Conservation (phyloP, 805 yeast species). For the Gaillardinia entomophila region DNA sequence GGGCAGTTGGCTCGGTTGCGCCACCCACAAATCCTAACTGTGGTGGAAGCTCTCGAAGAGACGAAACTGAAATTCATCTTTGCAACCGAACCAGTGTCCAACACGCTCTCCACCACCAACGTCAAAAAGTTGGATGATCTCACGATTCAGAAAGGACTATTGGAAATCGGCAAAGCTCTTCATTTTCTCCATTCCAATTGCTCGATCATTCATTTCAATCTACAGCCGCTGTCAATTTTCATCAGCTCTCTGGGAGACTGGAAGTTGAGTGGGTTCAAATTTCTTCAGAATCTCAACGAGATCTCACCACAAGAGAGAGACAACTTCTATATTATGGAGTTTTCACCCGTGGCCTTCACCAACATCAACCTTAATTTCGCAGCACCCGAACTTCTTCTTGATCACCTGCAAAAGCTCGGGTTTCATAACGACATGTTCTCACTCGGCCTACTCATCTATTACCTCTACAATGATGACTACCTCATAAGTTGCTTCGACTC, state of each 20-base stretch:
- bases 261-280: constrained; percentile 75
- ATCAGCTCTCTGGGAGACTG: constrained; percentile 87
- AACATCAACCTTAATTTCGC: constrained; percentile 66
- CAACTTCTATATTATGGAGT: constrained; percentile 66
- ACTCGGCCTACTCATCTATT: constrained; percentile 69
- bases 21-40: constrained; percentile 81
- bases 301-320: constrained; percentile 40
- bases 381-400: constrained; percentile 80
- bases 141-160: constrained; percentile 73
- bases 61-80: constrained; percentile 71
- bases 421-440: constrained; percentile 80
- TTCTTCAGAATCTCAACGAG: constrained; percentile 45
- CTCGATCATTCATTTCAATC: constrained; percentile 65
- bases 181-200: constrained; percentile 79
- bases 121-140: constrained; percentile 53
- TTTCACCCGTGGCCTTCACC: constrained; percentile 75
- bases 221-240: constrained; percentile 72
- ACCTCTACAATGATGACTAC: constrained; percentile 54
- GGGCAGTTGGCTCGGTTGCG: constrained; percentile 70
- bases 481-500: constrained; percentile 37
- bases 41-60: constrained; percentile 87
- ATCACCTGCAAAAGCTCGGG: constrained; percentile 45
- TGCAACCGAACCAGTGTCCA: constrained; percentile 75
- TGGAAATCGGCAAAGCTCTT: constrained; percentile 72
- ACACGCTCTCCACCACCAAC: constrained; percentile 40